Base-by-base conservation (phyloP, 129 eudicot genomes). In the Arctium lappa region DNA sequence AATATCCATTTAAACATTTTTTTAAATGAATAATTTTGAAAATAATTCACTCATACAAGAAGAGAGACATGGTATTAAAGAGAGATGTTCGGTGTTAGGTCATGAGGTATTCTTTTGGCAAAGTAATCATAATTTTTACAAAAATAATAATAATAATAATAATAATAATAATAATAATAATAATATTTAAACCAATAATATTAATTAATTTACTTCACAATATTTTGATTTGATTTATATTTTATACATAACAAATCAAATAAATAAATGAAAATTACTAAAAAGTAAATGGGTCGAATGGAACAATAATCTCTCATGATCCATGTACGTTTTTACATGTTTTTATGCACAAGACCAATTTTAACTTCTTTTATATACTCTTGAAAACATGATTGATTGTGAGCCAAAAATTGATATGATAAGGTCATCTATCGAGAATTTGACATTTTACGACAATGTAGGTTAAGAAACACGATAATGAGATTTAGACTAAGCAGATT, bases 61-160 rank as follows among this genome's bases (percentile, higher is more conserved):
- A 71, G 75, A 71, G 75, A 71, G 73, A 77, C 81, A 77, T 77
- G 73, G 53, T 62, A n/a, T 77, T 77, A 77, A 60, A 62, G 72
- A 62, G 72, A 16, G 81, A 77, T 62, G 50, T 63, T 62, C 33
- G 36, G 42, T 33, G 80, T 33, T 77, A 63, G 70, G 70, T 63
- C 30, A 66, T 66, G 71, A 2, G 71, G 71, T 66, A 34, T 66
- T 66, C 5, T 66, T 66, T 29, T 66, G 71, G 71, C 71, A 18
- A 66, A 66, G 9, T 66, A 66, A 66, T 66, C 71, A 66, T 66
- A 18, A 66, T 66, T 66, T 18, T 65, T 66, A 27, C 12, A 5
- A 29, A 11, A 8, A 66, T 22, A 22, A 18, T 22, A 22, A 22
- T 22, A 22, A 18, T 22, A 66, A 66, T 18, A 22, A 66, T 18